phyloP scores from a whole-genome alignment of 768 basidiomycete genomes.

The Leccinum uliginosum region DNA sequence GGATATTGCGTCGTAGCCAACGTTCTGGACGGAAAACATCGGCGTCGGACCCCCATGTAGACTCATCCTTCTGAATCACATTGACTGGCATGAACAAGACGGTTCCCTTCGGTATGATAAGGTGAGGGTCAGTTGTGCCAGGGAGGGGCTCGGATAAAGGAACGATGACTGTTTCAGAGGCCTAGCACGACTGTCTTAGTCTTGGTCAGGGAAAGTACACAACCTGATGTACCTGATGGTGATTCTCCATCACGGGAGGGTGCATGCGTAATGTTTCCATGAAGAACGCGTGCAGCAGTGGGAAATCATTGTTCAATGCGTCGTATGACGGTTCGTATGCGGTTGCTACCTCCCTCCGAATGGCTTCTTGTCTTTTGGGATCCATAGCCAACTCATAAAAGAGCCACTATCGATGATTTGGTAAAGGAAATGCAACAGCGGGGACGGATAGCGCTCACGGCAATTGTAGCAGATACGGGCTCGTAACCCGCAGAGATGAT shows the following conservation, averaged over 20 bases:
- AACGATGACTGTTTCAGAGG: conserved; percentile 46
- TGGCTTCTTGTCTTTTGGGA: conserved; percentile 46
- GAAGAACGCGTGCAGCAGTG: conserved; percentile 57
- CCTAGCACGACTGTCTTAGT: conserved; percentile 30
- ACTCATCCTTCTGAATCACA: conserved; percentile 50
- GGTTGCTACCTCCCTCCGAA: conserved; percentile 51
- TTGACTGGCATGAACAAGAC: conserved; percentile 52
- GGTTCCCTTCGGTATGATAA: conserved; percentile 55
- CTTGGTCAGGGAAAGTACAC: background rate
- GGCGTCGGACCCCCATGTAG: conserved; percentile 59
- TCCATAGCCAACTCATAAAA: conserved; percentile 57
- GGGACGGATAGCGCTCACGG: conserved; percentile 20
- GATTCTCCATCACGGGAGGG: conserved; percentile 60
- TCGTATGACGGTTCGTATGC: conserved; percentile 50
- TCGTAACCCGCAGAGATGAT: conserved; percentile 55
- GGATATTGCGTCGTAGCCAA: conserved; percentile 47
- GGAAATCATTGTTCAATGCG: conserved; percentile 43
- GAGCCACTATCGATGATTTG: conserved; percentile 46
- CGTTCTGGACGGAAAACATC: conserved; percentile 55
- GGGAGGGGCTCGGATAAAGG: conserved; percentile 52
- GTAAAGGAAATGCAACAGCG: conserved; percentile 1
- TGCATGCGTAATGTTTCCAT: conserved; percentile 61
- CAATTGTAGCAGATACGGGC: conserved; percentile 34
- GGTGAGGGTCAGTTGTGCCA: conserved; percentile 38
- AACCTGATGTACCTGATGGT: conserved; percentile 46